Evolutionary conservation across 2,329 filamentous ascomycete species (phyloP), one percentile per base, ranked within the genome.

Genomic region (Malbranchea cinnamomea): DNA sequence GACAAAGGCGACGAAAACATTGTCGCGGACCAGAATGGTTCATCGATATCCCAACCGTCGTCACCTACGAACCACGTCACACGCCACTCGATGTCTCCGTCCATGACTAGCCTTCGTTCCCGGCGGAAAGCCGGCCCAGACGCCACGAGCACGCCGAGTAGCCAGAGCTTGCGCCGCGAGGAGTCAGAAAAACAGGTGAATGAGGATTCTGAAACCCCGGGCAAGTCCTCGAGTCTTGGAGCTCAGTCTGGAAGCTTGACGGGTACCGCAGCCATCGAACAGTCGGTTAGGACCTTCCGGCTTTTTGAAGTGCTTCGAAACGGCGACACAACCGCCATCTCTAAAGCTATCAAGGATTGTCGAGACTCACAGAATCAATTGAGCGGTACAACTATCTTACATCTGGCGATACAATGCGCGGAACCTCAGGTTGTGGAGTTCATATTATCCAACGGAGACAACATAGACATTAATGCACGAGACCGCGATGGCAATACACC

Each of bases 401-500:
- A 98, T 53, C 65, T 98, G 23, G 85, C 89, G 15, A 83, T 95
- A 25, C 89, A 98, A 56, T 95, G 87, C 56, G 87, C 89, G 28
- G 89, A 95, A 52, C 69, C 78, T 28, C 76, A 82, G 12, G 84
- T 98, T 16, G 79, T 98, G 31, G 85, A 98, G 52, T 94, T 87
- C 47, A 78, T 95, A n/a, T 60, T 98, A 24, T 85, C 83, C 2
- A 65, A 67, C 30, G 63, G 82, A 37, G 72, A 78, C 17, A 66
- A 57, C 23, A 63, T 91, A 32, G 84, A 95, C 48, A 62, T 95
- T 52, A 98, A 95, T 53, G 76, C 79, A 23, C 74, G 80, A 37
- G 89, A 98, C 56, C 78, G 79, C 42, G 87, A 95, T 45, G 89
- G 89, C 37, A 98, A 95, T 52, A 93, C 85, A 1, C 77, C 89